These are phyloP conservation scores for Boletus patriciae DNA, from an alignment of 768 basidiomycete genomes.

Conservation along the genomic window DNA sequence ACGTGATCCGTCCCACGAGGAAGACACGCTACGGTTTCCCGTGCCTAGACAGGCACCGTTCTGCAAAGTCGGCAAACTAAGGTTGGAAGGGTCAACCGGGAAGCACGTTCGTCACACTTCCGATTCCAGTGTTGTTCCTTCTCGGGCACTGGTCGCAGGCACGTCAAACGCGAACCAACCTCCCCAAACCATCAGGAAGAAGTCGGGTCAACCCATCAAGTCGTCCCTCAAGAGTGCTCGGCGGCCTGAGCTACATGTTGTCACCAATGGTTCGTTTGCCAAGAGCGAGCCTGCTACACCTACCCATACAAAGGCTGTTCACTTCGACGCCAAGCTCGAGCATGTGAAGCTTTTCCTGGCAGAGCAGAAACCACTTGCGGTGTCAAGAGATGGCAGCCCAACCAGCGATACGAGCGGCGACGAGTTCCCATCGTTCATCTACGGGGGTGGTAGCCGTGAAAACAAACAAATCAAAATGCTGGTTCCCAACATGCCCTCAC, in stretches of 20 bases:
- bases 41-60: slow-evolving; percentile 25
- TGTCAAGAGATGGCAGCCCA: slow-evolving; percentile 87
- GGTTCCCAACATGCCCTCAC: slow-evolving; percentile 65
- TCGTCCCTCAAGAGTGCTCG: slow-evolving; percentile 80
- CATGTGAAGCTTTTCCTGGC: slow-evolving; percentile 93
- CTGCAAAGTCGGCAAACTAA: slow-evolving; percentile 23
- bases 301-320: slow-evolving; percentile 76
- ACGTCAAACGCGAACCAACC: slow-evolving; percentile 1
- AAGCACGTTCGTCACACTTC: slow-evolving; percentile 26
- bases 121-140: slow-evolving; percentile 13
- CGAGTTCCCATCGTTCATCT: slow-evolving; percentile 72
- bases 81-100: slow-evolving; percentile 22
- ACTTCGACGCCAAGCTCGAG: slow-evolving; percentile 90
- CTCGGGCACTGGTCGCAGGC: neutral
- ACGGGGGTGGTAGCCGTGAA: slow-evolving; percentile 41
- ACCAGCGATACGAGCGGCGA: slow-evolving; percentile 82
- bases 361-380: slow-evolving; percentile 92
- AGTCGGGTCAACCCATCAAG: slow-evolving; percentile 91
- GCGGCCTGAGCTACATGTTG: slow-evolving; percentile 52
- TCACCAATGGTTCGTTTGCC: slow-evolving; percentile 47
- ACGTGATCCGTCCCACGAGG: slow-evolving; percentile 34
- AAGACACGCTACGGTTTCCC: slow-evolving; percentile 23
- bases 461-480: slow-evolving; percentile 54
- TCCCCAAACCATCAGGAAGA: slow-evolving; percentile 69
- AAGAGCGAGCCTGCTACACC: slow-evolving; percentile 86